These are phyloP conservation scores for Ceratobasidium sp. DNA, from an alignment of 1,284 basidiomycete genomes.

Conservation along the genomic window DNA sequence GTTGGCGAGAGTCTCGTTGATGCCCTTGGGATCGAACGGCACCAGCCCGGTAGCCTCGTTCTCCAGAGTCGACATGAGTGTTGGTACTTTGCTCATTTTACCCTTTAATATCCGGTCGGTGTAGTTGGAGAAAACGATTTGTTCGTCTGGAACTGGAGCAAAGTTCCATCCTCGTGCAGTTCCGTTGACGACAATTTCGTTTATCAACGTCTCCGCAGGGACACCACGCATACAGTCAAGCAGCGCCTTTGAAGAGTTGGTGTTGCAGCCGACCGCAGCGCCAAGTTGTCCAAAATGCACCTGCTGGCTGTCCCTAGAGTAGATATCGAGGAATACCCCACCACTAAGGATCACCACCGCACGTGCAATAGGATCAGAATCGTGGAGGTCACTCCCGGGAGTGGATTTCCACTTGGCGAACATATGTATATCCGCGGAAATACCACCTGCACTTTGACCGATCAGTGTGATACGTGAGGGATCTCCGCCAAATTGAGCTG, in stretches of 20 bases:
- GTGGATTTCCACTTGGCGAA: background rate
- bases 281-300: slow-evolving; percentile 1
- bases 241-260: background rate
- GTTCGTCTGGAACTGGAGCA: slow-evolving; percentile 9
- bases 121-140: slow-evolving; percentile 3
- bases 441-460: slow-evolving; percentile 61
- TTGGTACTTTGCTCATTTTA: slow-evolving; percentile 4
- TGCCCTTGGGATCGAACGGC: slow-evolving; percentile 18
- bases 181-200: slow-evolving; percentile 6
- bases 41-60: slow-evolving; percentile 18
- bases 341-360: background rate
- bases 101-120: slow-evolving; percentile 1
- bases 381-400: background rate
- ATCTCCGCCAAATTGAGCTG: slow-evolving; percentile 58
- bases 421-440: background rate
- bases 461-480: slow-evolving; percentile 59
- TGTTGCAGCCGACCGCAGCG: background rate
- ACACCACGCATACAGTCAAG: slow-evolving; percentile 9
- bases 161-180: slow-evolving; percentile 12
- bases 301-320: background rate
- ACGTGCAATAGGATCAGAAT: background rate
- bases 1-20: slow-evolving; percentile 2
- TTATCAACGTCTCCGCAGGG: background rate
- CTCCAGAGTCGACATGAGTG: slow-evolving; percentile 7
- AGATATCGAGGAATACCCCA: slow-evolving; percentile 9